These are phyloP conservation scores for Westerdykella aurantiaca DNA, from an alignment of 2,329 filamentous ascomycete species.

Conservation along the genomic window DNA sequence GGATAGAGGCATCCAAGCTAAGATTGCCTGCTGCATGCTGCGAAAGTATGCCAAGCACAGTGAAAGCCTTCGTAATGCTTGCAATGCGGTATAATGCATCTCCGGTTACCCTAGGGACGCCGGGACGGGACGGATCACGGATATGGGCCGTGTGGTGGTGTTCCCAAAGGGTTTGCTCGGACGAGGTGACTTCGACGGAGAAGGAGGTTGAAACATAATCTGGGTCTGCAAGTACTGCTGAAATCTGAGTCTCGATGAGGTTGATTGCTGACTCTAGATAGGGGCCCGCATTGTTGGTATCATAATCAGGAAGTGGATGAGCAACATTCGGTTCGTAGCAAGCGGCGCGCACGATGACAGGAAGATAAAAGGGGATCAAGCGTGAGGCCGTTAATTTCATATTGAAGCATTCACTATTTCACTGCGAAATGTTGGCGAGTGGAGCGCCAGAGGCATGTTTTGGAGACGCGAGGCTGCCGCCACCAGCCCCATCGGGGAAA, in stretches of 20 bases:
- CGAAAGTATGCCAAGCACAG: constrained; percentile 27
- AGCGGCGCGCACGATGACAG: constrained; percentile 8
- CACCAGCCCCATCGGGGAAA: background rate
- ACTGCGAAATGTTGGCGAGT: too few species aligned
- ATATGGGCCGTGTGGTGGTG: constrained; percentile 35
- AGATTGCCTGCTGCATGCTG: constrained; percentile 31
- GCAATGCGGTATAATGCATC: constrained; percentile 40
- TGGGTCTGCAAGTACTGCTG: constrained; percentile 18
- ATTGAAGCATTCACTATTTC: too few species aligned
- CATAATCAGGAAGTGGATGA: constrained; percentile 34
- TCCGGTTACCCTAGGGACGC: constrained; percentile 32
- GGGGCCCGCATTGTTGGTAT: constrained; percentile 14
- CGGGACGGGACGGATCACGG: constrained; percentile 34
- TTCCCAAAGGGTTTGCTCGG: constrained; percentile 35
- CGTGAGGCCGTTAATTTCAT: background rate
- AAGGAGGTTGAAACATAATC: constrained; percentile 35
- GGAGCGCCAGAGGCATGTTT: too few species aligned
- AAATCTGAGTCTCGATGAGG: constrained; percentile 22
- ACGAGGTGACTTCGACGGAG: constrained; percentile 39
- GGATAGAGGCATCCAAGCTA: constrained; percentile 30
- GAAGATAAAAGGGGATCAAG: constrained; percentile 4
- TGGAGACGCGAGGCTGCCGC: background rate
- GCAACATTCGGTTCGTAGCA: constrained; percentile 38
- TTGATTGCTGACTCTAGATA: constrained; percentile 26
- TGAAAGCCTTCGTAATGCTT: constrained; percentile 34